Conservation (phyloP, 2,329 filamentous ascomycete species). For the Alternaria atra region DNA sequence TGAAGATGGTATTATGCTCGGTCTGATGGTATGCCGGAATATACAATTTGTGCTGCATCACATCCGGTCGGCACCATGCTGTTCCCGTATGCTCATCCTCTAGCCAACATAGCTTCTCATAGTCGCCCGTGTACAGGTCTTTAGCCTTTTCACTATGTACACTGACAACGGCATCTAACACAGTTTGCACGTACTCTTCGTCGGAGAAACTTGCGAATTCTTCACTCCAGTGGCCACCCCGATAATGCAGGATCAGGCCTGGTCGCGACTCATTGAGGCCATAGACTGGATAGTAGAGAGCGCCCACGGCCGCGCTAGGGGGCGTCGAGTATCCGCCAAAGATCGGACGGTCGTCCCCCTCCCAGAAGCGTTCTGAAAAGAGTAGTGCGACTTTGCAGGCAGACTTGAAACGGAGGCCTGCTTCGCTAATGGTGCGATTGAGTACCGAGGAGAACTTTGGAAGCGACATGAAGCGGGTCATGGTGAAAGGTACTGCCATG, state of each 20-base stretch:
- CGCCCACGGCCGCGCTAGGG: neutral
- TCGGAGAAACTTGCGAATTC: neutral
- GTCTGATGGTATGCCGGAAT: neutral
- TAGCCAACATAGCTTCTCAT: neutral
- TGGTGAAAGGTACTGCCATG: slow-evolving; percentile 6
- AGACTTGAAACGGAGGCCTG: neutral
- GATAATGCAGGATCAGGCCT: neutral
- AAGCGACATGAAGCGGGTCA: slow-evolving; percentile 10
- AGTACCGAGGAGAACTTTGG: slow-evolving; percentile 7
- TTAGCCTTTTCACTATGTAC: neutral
- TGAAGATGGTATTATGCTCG: neutral
- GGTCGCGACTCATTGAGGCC: neutral
- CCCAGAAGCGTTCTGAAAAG: neutral
- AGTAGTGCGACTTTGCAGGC: neutral
- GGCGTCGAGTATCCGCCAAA: neutral
- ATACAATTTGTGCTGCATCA: neutral
- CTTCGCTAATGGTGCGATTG: slow-evolving; percentile 2
- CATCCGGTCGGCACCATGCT: neutral
- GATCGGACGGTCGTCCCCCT: neutral
- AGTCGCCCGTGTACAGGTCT: neutral
- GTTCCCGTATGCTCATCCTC: neutral
- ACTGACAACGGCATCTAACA: neutral
- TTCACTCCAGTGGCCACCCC: neutral
- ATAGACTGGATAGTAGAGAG: neutral
- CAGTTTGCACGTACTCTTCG: neutral